Evolutionary conservation across 176 grass and related monocot genomes (phyloP), one percentile per base, ranked within the genome.

Genomic region (Phyllostachys edulis): DNA sequence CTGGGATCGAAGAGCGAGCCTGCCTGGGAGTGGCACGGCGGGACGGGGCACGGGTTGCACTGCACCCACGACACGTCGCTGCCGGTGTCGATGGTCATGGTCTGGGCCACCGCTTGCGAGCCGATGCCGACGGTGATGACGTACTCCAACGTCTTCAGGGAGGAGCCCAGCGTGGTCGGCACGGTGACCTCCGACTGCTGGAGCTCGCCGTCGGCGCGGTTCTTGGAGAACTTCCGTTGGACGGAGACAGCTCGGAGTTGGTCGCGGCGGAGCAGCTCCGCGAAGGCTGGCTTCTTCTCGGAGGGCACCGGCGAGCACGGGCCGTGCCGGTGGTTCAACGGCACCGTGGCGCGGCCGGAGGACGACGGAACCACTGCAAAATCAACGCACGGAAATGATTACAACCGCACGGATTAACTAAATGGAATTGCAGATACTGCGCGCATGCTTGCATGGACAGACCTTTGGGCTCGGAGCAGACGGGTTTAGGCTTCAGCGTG

Each of bases 31-130:
- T 94, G 80, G 74, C 88, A 89, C 17, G 68, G n/a, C 0, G 84
- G 12, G 7, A 34, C 38, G 36, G 66, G 67, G 39, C 93, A 96
- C 2, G 93, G 93, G 0, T 52, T 45, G 89, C 94, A 97, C 49
- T 97, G 94, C 63, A 97, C 90, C 94, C 94, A 97, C 0, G 91
- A 84, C 14, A 93, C 51, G 56, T 97, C 94, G 77, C 89, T 91
- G 65, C 85, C 94, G 5, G 89, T 90, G 89, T 97, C 94, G 13
- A 97, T 90, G 66, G 57, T 18, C 65, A 97, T 20, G 0, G 65
- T 84, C 76, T 82, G 89, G 16, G 29, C 46, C 49, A 63, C 88
- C 0, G 29, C 65, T 17, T 85, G 89, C 52, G 86, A 88, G 23
- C 94, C 94, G 16, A 93, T 23, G 0, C 69, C 36, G 14, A 93